A percentile compares a stretch with the other conserved stretches of the same genome.
These are phyloP conservation scores for Colletotrichum filicis DNA, from an alignment of 2,329 filamentous ascomycete species.

Conservation along the genomic window DNA sequence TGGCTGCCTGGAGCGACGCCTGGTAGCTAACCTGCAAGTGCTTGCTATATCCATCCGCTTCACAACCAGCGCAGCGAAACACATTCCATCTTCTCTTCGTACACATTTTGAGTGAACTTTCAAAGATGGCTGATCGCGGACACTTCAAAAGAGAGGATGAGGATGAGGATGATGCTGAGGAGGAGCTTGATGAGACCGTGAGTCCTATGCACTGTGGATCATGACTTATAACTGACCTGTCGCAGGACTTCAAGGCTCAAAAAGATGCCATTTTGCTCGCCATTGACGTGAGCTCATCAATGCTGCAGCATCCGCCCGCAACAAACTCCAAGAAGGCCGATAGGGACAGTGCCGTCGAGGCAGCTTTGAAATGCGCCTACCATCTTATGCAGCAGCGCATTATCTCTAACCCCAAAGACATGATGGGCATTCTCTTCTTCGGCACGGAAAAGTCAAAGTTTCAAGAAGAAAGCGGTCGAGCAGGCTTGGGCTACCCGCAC, in stretches of 20 bases:
- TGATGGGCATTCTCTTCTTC: slow-evolving; percentile 95
- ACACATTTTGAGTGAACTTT: background rate
- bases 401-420: slow-evolving; percentile 94
- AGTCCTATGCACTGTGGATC: slow-evolving; percentile 35
- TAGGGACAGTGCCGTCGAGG: slow-evolving; percentile 80
- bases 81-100: background rate
- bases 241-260: slow-evolving; percentile 85
- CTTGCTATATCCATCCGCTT: background rate
- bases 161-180: slow-evolving; percentile 67
- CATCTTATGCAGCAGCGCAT: slow-evolving; percentile 98
- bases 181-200: slow-evolving; percentile 72
- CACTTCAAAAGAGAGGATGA: slow-evolving; percentile 66
- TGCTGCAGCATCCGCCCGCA: slow-evolving; percentile 76
- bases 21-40: background rate
- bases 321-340: slow-evolving; percentile 80
- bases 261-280: slow-evolving; percentile 99
- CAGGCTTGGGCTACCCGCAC: slow-evolving; percentile 79
- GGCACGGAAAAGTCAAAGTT: slow-evolving; percentile 89
- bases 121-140: slow-evolving; percentile 48
- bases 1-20: slow-evolving; percentile 28
- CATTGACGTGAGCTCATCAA: slow-evolving; percentile 90
- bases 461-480: slow-evolving; percentile 71
- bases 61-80: background rate
- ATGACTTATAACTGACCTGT: slow-evolving; percentile 26
- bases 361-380: slow-evolving; percentile 93